Percentiles rank a stretch among this genome's conserved stretches.
These are phyloP conservation scores for Talaromyces pinophilus DNA, from an alignment of 2,329 filamentous ascomycete species.

Conservation along the genomic window DNA sequence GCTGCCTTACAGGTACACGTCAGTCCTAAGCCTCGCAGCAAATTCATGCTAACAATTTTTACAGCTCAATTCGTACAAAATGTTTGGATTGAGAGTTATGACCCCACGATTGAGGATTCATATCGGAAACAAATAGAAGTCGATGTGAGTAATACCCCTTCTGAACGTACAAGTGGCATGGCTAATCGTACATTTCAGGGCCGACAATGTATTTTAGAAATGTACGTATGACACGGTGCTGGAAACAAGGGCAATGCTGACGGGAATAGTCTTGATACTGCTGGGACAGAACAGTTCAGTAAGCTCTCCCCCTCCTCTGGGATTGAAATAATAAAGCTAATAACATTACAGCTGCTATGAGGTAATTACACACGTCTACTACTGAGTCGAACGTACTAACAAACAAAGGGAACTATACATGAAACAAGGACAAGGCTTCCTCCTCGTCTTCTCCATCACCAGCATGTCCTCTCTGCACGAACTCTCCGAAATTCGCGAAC, in stretches of 20 bases:
- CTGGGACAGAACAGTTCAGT: conserved; percentile 92
- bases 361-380: conserved; percentile 42
- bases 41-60: not conserved
- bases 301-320: conserved; percentile 42
- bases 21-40: not conserved
- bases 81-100: conserved; percentile 90
- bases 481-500: conserved; percentile 76
- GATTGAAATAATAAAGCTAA: conserved; percentile 7
- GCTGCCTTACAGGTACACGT: conserved; percentile 76
- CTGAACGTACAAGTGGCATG: not conserved
- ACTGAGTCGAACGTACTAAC: conserved; percentile 20
- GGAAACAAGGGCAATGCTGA: conserved; percentile 21
- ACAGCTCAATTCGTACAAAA: conserved; percentile 89
- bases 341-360: conserved; percentile 55
- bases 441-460: conserved; percentile 89
- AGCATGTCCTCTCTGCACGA: conserved; percentile 81
- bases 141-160: conserved; percentile 65
- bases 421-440: conserved; percentile 89
- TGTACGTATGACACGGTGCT: conserved; percentile 58
- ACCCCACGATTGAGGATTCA: conserved; percentile 85
- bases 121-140: conserved; percentile 87
- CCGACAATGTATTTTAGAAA: conserved; percentile 85
- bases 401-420: conserved; percentile 75
- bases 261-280: conserved; percentile 71
- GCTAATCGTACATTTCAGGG: conserved; percentile 59